phyloP scores from a whole-genome alignment of 2,329 filamentous ascomycete species.

The Fusarium dlaminii region DNA sequence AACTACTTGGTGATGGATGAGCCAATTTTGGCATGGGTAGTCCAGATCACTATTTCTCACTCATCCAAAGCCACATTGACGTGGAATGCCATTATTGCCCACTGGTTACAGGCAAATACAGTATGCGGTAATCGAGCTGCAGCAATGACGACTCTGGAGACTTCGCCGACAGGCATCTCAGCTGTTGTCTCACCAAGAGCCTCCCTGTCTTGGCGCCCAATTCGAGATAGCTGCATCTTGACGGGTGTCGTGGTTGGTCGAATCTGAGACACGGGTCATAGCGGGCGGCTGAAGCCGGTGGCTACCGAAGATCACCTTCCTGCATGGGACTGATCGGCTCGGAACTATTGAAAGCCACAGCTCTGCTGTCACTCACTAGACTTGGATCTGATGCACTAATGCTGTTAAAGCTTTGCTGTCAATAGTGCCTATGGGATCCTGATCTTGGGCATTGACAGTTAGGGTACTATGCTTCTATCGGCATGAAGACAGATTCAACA shows the following conservation, averaged over 20 bases:
- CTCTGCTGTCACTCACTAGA: neutral
- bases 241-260: neutral
- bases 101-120: neutral
- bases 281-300: neutral
- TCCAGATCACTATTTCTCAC: too few relatives aligned
- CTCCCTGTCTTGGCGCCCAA: neutral
- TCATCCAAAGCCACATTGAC: neutral
- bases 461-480: too few relatives aligned
- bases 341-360: neutral
- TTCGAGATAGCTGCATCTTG: neutral
- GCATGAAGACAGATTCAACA: too few relatives aligned
- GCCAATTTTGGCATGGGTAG: too few relatives aligned
- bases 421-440: too few relatives aligned
- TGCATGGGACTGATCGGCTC: neutral
- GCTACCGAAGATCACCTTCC: neutral
- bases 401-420: too few relatives aligned
- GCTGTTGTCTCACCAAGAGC: neutral
- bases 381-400: too few relatives aligned
- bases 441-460: too few relatives aligned
- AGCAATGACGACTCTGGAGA: neutral
- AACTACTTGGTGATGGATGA: too few relatives aligned
- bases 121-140: neutral
- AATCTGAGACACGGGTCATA: slow-evolving; percentile 15
- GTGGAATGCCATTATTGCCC: neutral
- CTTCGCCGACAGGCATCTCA: neutral